Conservation (phyloP, 2,329 filamentous ascomycete genomes). For the Blastomyces silverae region DNA sequence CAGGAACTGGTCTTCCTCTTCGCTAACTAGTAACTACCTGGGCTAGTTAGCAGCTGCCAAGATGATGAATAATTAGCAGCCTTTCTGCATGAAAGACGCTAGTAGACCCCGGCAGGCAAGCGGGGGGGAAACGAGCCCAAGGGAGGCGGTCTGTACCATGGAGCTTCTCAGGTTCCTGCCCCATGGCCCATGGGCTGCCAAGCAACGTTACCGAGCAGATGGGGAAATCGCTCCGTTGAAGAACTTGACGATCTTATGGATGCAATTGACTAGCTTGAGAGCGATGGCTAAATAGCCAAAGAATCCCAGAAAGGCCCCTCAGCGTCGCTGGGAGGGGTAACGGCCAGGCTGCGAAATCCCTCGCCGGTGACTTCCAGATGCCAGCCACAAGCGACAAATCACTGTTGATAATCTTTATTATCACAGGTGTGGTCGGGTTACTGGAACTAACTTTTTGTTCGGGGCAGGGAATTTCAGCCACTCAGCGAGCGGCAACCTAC, state of each 20-base stretch:
- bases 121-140: not conserved
- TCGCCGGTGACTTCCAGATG: not conserved
- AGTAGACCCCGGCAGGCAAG: not conserved
- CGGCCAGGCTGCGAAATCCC: not conserved
- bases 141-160: not conserved
- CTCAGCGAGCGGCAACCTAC: not conserved
- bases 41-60: not conserved
- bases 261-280: not conserved
- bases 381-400: not conserved
- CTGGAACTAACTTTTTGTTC: not conserved
- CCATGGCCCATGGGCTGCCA: not conserved
- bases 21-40: not conserved
- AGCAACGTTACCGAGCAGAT: not conserved
- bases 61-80: not conserved
- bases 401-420: not conserved
- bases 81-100: constrained; percentile 2
- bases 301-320: not conserved
- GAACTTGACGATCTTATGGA: not conserved
- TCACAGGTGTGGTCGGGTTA: not conserved
- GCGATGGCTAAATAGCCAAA: not conserved
- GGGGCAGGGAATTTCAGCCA: not conserved
- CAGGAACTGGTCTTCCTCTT: too few species aligned
- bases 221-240: not conserved
- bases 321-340: not conserved
- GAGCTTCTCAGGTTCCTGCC: not conserved